Evolutionary conservation across 371 early-diverging fungal species (phyloP).

Genomic region (Phascolomyces articulosus): DNA sequence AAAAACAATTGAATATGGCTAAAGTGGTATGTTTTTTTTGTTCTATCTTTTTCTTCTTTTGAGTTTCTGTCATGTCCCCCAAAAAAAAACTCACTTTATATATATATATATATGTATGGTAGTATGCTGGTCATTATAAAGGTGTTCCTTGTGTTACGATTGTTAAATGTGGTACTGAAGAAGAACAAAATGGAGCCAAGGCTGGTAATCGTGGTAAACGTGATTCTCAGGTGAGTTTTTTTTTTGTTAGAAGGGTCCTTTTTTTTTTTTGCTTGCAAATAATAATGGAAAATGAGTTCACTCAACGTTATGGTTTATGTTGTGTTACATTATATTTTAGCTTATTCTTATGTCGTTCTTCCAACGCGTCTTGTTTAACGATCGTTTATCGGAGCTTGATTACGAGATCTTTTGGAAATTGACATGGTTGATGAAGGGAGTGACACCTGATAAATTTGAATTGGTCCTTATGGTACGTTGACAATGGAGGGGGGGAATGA

Average conservation of each 20-base stretch:
- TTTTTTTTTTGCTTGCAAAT: too few species aligned
- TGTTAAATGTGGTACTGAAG: constrained; percentile 88
- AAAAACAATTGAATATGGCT: constrained; percentile 92
- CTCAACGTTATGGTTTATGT: too few species aligned
- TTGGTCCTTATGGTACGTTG: constrained; percentile 85
- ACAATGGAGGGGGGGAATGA: too few species aligned
- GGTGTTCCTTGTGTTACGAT: constrained; percentile 87
- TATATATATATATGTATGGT: constrained; percentile 66
- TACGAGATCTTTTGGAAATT: constrained; percentile 95
- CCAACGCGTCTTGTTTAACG: constrained; percentile 89
- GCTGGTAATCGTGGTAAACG: constrained; percentile 98
- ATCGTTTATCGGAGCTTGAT: constrained; percentile 95
- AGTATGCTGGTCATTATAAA: constrained; percentile 91
- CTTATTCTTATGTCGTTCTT: constrained; percentile 96
- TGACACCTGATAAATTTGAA: constrained; percentile 90
- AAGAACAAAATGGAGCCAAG: constrained; percentile 66
- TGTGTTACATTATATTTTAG: constrained; percentile 17
- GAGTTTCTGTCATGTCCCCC: too few species aligned
- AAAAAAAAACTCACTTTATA: constrained; percentile 16
- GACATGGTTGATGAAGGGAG: constrained; percentile 75
- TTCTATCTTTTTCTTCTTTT: too few species aligned
- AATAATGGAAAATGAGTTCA: too few species aligned
- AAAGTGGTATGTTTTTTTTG: constrained; percentile 61
- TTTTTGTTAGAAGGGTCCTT: too few species aligned
- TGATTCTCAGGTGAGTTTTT: constrained; percentile 87